These are phyloP conservation scores for Aureobasidium lini DNA, from an alignment of 2,329 filamentous ascomycete species.

Conservation along the genomic window DNA sequence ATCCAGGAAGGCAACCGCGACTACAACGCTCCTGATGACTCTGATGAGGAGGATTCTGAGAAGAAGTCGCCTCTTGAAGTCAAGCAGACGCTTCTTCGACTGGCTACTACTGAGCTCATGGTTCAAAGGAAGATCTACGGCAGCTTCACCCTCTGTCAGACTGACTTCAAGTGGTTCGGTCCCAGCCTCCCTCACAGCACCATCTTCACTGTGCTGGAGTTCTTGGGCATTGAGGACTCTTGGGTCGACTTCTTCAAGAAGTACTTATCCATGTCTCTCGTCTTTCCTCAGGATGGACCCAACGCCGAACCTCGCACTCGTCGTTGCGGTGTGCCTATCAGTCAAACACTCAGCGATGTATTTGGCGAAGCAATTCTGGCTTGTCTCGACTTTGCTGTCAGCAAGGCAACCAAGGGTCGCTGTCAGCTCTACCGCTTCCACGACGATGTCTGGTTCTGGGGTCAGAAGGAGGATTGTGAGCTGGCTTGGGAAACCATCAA, in stretches of 20 bases:
- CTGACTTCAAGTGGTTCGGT: slow-evolving; percentile 53
- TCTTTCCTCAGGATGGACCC: slow-evolving; percentile 48
- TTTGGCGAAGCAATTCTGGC: slow-evolving; percentile 57
- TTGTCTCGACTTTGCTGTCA: slow-evolving; percentile 58
- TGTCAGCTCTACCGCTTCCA: slow-evolving; percentile 52
- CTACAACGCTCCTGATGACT: slow-evolving; percentile 29
- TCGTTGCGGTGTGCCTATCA: slow-evolving; percentile 52
- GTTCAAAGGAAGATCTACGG: slow-evolving; percentile 42
- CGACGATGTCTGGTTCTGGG: slow-evolving; percentile 63
- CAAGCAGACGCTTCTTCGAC: slow-evolving; percentile 51
- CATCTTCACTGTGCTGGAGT: slow-evolving; percentile 49
- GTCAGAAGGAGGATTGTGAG: slow-evolving; percentile 45
- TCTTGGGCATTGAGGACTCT: slow-evolving; percentile 49
- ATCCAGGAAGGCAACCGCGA: slow-evolving; percentile 32
- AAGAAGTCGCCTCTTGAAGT: slow-evolving; percentile 39
- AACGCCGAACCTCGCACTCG: slow-evolving; percentile 38
- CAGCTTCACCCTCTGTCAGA: slow-evolving; percentile 47
- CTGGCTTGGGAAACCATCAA: slow-evolving; percentile 54
- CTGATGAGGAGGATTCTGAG: slow-evolving; percentile 27
- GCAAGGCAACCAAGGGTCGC: slow-evolving; percentile 46
- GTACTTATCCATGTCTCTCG: slow-evolving; percentile 53
- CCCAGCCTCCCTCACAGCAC: slow-evolving; percentile 53
- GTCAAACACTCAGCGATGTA: slow-evolving; percentile 51
- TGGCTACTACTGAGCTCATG: slow-evolving; percentile 49
- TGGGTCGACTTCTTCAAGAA: slow-evolving; percentile 54